Evolutionary conservation across 169 alveolate genomes (phyloP).

Genomic region (Neospora caninum): DNA sequence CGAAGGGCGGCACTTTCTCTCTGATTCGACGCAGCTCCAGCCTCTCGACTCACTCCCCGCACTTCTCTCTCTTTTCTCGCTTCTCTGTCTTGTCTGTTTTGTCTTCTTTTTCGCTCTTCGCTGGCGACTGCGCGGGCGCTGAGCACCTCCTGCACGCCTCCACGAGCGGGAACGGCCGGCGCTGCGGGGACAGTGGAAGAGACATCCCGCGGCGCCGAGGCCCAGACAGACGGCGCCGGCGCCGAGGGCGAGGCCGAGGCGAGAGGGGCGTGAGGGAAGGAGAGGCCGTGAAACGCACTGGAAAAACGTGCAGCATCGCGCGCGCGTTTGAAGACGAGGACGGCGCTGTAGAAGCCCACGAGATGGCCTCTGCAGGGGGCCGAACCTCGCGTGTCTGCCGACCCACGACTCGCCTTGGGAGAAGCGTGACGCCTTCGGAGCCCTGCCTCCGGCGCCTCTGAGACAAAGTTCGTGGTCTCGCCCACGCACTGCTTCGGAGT

Average conservation of each 20-base stretch:
- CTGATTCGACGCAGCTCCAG: too few relatives aligned
- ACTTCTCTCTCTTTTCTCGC: background rate
- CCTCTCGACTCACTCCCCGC: background rate
- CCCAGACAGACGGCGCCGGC: background rate
- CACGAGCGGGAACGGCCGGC: background rate
- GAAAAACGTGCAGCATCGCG: background rate
- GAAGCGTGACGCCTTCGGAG: too few relatives aligned
- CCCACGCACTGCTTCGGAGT: too few relatives aligned
- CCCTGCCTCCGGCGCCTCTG: too few relatives aligned
- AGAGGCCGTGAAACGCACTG: background rate
- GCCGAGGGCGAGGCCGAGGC: background rate
- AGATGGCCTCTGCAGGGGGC: background rate
- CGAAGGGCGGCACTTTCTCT: too few relatives aligned
- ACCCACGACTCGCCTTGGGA: too few relatives aligned
- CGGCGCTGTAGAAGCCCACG: background rate
- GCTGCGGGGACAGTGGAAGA: background rate
- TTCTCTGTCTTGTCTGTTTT: background rate
- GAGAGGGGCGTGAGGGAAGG: background rate
- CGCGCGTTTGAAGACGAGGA: background rate
- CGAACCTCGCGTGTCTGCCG: too few relatives aligned
- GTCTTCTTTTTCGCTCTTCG: background rate
- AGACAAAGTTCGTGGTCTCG: too few relatives aligned
- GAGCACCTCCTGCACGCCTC: too few relatives aligned
- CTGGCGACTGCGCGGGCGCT: too few relatives aligned
- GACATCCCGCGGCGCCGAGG: background rate